These are phyloP conservation scores for Aspergillus sclerotioniger DNA, from an alignment of 495 filamentous ascomycete species.

Conservation along the genomic window DNA sequence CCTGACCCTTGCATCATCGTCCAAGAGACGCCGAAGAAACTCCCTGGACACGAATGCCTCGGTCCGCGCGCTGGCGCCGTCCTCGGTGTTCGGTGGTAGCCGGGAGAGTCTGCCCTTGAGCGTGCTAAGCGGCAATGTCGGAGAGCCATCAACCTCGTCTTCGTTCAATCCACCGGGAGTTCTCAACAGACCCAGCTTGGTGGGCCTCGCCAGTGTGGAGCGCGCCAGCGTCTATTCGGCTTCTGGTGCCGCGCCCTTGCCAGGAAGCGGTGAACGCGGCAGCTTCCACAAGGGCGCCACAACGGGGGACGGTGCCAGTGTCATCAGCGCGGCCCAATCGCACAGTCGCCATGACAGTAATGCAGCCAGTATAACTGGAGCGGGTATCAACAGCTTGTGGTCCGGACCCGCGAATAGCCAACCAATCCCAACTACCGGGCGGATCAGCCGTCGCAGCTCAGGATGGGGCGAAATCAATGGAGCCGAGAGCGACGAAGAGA, in stretches of 20 bases:
- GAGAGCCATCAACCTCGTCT: conserved; percentile 49
- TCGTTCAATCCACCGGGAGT: conserved; percentile 51
- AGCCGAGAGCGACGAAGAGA: conserved; percentile 39
- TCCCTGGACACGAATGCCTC: conserved; percentile 96
- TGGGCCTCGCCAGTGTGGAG: conserved; percentile 67
- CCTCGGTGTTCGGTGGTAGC: conserved; percentile 87
- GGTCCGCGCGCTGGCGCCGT: conserved; percentile 86
- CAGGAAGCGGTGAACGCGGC: conserved; percentile 67
- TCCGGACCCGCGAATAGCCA: conserved; percentile 6
- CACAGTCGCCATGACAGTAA: conserved; percentile 82
- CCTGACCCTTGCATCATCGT: conserved; percentile 92
- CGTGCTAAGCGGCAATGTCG: conserved; percentile 77
- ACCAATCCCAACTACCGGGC: conserved; percentile 38
- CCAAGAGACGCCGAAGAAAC: conserved; percentile 81
- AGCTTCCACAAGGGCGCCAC: conserved; percentile 66
- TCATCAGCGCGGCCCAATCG: conserved; percentile 72
- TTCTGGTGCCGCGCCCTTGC: conserved; percentile 63
- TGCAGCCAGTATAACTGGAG: conserved; percentile 67
- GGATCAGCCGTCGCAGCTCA: conserved; percentile 60
- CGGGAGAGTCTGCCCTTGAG: conserved; percentile 84
- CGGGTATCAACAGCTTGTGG: conserved; percentile 12
- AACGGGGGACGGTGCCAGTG: conserved; percentile 69
- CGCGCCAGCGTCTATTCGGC: conserved; percentile 84
- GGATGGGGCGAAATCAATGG: conserved; percentile 61
- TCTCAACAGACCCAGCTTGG: conserved; percentile 51